A percentile compares a stretch with the other conserved stretches of the same genome.
Evolutionary conservation across 306 rosid species (phyloP).

Genomic region (Gastrolobium bilobum): DNA sequence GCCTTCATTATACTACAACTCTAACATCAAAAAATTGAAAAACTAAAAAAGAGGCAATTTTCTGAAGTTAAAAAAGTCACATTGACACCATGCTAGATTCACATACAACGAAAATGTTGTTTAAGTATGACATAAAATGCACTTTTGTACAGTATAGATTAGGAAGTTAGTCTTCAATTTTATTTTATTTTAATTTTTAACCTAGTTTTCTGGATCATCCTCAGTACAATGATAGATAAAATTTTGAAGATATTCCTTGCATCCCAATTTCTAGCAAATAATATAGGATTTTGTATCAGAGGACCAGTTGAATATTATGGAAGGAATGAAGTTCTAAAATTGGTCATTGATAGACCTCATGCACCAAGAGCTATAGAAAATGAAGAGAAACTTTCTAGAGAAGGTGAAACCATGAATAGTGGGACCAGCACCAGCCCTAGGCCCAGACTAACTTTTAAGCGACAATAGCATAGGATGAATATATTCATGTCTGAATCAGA

Average conservation of each 20-base stretch:
- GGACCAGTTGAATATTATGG: not conserved
- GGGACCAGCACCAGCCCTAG: too few species aligned
- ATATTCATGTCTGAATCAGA: not conserved
- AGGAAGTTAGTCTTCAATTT: not conserved
- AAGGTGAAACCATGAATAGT: not conserved
- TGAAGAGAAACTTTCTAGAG: not conserved
- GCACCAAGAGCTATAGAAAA: not conserved
- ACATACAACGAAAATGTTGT: not conserved
- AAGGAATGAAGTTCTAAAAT: conserved; percentile 27
- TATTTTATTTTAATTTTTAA: too few species aligned
- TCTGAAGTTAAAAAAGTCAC: not conserved
- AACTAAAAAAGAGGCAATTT: not conserved
- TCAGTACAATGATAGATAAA: not conserved
- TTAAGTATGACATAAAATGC: not conserved
- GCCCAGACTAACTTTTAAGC: too few species aligned
- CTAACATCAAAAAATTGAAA: not conserved
- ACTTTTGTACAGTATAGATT: not conserved
- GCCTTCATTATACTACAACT: not conserved
- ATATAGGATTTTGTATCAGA: conserved; percentile 13
- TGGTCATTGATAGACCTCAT: not conserved
- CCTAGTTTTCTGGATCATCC: not conserved
- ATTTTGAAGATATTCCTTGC: not conserved
- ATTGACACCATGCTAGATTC: not conserved
- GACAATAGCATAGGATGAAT: not conserved
- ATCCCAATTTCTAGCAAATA: conserved; percentile 6